Percentiles rank a stretch among this genome's conserved stretches.
Conservation (phyloP, 2,329 filamentous ascomycete genomes). For the Ophiocordyceps sinensis region DNA sequence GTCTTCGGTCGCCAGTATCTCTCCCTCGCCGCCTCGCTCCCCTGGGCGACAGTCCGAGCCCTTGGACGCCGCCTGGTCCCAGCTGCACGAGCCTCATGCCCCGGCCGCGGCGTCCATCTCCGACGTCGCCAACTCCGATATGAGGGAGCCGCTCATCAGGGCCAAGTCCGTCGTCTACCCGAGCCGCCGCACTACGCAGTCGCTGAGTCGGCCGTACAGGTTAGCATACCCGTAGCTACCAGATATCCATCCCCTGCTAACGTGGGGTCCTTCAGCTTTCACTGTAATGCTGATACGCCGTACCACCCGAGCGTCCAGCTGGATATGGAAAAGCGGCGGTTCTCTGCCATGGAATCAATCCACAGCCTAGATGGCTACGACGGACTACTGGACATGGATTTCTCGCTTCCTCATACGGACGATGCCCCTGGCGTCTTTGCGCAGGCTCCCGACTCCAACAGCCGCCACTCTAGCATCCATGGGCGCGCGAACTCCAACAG, state of each 20-base stretch:
- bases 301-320: background rate
- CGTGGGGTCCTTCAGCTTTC: background rate
- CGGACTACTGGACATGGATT: background rate
- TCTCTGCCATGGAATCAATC: background rate
- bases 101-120: background rate
- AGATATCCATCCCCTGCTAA: background rate
- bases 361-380: background rate
- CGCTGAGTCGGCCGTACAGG: constrained; percentile 5
- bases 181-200: background rate
- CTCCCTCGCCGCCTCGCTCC: background rate
- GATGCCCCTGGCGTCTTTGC: background rate
- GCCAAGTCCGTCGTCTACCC: constrained; percentile 3
- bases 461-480: background rate
- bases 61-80: background rate
- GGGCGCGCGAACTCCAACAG: too few species aligned
- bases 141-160: background rate
- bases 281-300: background rate
- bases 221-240: constrained; percentile 1
- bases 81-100: background rate
- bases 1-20: background rate
- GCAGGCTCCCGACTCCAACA: background rate
- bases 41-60: background rate
- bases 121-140: background rate
- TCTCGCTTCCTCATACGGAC: background rate
- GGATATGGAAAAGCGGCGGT: background rate